These are phyloP conservation scores for Physaria fendleri DNA, from an alignment of 345 rosid genomes.

Conservation along the genomic window DNA sequence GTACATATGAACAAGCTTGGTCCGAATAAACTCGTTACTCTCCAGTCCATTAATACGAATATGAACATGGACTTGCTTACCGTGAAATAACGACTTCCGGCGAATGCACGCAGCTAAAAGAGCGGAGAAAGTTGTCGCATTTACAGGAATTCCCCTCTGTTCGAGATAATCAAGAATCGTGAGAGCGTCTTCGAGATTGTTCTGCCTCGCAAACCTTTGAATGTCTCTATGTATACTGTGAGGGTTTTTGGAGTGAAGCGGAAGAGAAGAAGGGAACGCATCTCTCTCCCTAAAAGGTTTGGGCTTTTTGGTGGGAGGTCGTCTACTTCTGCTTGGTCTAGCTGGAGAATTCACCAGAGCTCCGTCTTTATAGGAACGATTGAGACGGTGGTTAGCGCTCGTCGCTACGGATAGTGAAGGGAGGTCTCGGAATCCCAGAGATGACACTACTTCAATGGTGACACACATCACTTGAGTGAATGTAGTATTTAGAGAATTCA, in stretches of 20 bases:
- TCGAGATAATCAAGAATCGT: constrained; percentile 60
- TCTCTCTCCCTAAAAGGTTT: constrained; percentile 45
- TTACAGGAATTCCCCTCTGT: constrained; percentile 66
- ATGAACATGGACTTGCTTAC: constrained; percentile 54
- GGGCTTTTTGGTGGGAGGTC: constrained; percentile 25
- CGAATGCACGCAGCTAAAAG: constrained; percentile 72
- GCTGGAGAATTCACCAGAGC: constrained; percentile 12
- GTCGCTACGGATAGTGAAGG: constrained; percentile 20
- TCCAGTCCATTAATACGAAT: constrained; percentile 65
- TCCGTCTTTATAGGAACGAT: constrained; percentile 15
- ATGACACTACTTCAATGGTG: constrained; percentile 27
- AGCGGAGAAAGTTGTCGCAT: constrained; percentile 62
- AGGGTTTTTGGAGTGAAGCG: constrained; percentile 57
- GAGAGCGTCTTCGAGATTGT: constrained; percentile 71
- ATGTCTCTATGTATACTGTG: constrained; percentile 54
- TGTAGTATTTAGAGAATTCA: neutral
- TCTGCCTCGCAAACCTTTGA: constrained; percentile 49
- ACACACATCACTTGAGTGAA: neutral
- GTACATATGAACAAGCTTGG: constrained; percentile 70
- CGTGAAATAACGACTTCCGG: constrained; percentile 44
- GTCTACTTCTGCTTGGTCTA: constrained; percentile 19
- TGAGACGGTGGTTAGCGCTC: neutral
- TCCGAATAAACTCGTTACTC: constrained; percentile 53
- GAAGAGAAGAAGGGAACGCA: constrained; percentile 58
- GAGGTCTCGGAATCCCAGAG: constrained; percentile 23